Conservation (phyloP, 768 basidiomycete genomes). For the Boletus sensibilis region DNA sequence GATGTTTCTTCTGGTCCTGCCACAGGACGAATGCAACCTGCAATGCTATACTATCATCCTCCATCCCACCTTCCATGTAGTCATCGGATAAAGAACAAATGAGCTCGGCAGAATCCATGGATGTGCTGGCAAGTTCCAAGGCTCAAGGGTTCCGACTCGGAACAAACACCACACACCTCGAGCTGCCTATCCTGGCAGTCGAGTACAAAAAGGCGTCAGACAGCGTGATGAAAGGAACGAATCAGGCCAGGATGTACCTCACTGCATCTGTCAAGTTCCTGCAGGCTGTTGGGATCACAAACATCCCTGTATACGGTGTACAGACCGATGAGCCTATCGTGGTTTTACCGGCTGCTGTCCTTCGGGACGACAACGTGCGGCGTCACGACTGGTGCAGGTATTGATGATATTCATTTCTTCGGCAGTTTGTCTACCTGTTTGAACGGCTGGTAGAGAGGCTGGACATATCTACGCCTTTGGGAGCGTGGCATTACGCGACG, state of each 20-base stretch:
- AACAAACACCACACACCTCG: not conserved
- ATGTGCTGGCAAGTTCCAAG: not conserved
- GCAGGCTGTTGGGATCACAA: not conserved
- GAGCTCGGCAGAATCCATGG: not conserved
- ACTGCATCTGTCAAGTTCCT: slow-evolving; percentile 10
- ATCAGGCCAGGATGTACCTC: slow-evolving; percentile 7
- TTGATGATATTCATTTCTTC: not conserved
- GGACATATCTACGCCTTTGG: slow-evolving; percentile 3
- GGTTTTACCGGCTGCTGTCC: not conserved
- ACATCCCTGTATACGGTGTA: slow-evolving; percentile 1
- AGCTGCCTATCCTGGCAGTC: slow-evolving; percentile 5
- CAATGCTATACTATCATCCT: not conserved
- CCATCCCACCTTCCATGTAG: not conserved
- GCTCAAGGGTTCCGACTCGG: not conserved
- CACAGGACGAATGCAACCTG: not conserved
- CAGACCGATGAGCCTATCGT: slow-evolving; percentile 4
- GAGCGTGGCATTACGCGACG: slow-evolving; percentile 8
- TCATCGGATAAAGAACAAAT: not conserved
- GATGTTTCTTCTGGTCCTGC: not conserved
- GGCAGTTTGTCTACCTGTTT: slow-evolving; percentile 2
- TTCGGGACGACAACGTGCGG: not conserved
- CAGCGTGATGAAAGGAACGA: not conserved
- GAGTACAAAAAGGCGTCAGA: slow-evolving; percentile 2
- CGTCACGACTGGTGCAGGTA: too few relatives aligned
- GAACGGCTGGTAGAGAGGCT: slow-evolving; percentile 1